Percentiles rank a stretch among this genome's conserved stretches.
These are phyloP conservation scores for Fusarium fracticaudum DNA, from an alignment of 2,329 filamentous ascomycete genomes.

Conservation along the genomic window DNA sequence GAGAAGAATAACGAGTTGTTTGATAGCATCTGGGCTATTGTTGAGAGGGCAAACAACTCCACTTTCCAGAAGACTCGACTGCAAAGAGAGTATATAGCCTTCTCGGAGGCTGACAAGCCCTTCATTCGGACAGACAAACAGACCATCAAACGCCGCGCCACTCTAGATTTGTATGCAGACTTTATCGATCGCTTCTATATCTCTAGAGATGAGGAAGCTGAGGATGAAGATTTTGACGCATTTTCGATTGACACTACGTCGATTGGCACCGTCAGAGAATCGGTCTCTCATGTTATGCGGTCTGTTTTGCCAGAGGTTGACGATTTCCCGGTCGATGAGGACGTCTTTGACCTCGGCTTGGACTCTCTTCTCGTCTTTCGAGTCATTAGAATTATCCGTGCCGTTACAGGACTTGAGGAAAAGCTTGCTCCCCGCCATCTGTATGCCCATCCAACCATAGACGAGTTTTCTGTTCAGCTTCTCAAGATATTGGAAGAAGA, in stretches of 20 bases:
- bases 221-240: background rate
- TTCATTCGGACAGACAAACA: conserved; percentile 7
- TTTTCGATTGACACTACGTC: background rate
- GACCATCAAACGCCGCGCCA: conserved; percentile 4
- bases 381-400: conserved; percentile 1
- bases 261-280: background rate
- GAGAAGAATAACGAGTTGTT: background rate
- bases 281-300: background rate
- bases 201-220: background rate
- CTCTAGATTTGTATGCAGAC: background rate
- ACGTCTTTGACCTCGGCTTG: background rate
- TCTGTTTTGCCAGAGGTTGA: background rate
- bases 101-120: background rate
- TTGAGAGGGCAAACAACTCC: background rate
- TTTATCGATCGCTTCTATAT: conserved; percentile 1
- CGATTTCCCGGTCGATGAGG: background rate
- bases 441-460: background rate
- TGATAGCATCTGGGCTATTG: background rate
- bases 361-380: conserved; percentile 3
- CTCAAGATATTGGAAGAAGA: background rate
- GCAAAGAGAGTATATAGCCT: background rate
- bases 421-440: background rate
- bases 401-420: background rate
- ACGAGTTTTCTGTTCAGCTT: background rate
- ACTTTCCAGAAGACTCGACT: conserved; percentile 3